Evolutionary conservation across 306 rosid species (phyloP).

Genomic region (apple (Malus domestica)): ASM211411v1 NC_041789.1:17459501-17460000

Average conservation of each 20-base stretch:
- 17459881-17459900: background rate
- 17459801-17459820: background rate
- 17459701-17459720: constrained; percentile 77
- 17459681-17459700: constrained; percentile 62
- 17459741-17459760: constrained; percentile 36
- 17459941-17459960: constrained; percentile 61
- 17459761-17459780: background rate
- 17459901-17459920: constrained; percentile 60
- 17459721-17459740: constrained; percentile 62
- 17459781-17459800: background rate
- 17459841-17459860: background rate
- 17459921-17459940: constrained; percentile 63
- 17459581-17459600: constrained; percentile 1
- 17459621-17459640: constrained; percentile 18
- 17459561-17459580: background rate
- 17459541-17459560: background rate
- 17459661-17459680: constrained; percentile 69
- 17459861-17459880: constrained; percentile 18
- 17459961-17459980: constrained; percentile 50
- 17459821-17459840: background rate
- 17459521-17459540: constrained; percentile 3
- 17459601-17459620: constrained; percentile 14
- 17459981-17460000: constrained; percentile 89
- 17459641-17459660: constrained; percentile 59
- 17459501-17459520: constrained; percentile 49